Base-by-base conservation (phyloP, 805 yeast genomes). In the Saccharomycopsis fodiens region DNA sequence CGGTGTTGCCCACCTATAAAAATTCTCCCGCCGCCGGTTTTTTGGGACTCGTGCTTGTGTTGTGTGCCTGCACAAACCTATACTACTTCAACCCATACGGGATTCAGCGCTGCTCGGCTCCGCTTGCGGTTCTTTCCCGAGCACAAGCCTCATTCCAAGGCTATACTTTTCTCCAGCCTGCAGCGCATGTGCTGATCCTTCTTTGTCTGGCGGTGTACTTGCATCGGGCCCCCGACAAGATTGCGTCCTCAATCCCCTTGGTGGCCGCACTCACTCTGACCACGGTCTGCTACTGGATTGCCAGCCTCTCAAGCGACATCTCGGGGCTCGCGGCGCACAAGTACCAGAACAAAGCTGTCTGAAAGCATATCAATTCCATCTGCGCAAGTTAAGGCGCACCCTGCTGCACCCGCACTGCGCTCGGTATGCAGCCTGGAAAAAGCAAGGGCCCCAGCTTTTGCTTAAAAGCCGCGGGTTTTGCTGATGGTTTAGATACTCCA, bases 71-170 rank as follows among this genome's bases (percentile, higher is more conserved):
- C 20, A 20, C 34, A 16, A 46, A 35, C 35, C 35, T 48, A 30
- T 37, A 21, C 19, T 48, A 29, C 37, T 41, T 48, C 40, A 48
- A 48, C 22, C 29, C 35, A 15, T 46, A 46, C 23, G n/a, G 32
- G 12, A 12, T 46, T 17, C 15, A 17, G 39, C 29, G 10, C 29
- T 10, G 10, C 29, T 25, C 29, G 29, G 29, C 29, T 25, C 10
- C 29, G 10, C 10, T 25, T 25, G 6, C 29, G 6, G 29, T 25
- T 6, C 6, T 25, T 10, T 6, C 29, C 6, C 10, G 10, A 25
- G 6, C 10, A 10, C 29, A 25, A 25, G 29, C 29, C 29, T 7
- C 10, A 25, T 25, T 25, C 29, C 29, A 25, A 10, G 29, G 10
- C 29, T 10, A 10, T 10, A 6, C 29, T 25, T 6, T 25, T 10